These are phyloP conservation scores for Acer negundo DNA, from an alignment of 345 rosid species.

Conservation along the genomic window DNA sequence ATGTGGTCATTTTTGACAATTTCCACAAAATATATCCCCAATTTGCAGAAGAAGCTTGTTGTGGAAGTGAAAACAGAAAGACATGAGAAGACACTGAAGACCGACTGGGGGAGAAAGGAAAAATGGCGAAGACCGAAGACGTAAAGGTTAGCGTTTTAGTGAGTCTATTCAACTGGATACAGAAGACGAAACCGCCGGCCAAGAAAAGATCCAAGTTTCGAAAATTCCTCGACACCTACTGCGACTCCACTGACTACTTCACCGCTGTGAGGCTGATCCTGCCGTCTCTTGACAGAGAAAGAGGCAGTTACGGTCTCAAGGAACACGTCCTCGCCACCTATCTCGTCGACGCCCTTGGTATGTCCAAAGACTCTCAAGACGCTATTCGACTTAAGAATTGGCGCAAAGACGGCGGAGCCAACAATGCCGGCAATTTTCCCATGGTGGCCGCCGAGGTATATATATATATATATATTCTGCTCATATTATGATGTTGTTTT, in stretches of 20 bases:
- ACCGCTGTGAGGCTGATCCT: constrained; percentile 74
- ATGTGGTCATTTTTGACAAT: too few relatives aligned
- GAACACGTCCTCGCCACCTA: constrained; percentile 87
- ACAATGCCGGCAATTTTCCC: constrained; percentile 81
- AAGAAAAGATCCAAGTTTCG: constrained; percentile 90
- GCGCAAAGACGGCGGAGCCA: constrained; percentile 90
- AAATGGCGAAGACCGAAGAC: constrained; percentile 47
- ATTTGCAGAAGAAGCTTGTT: too few relatives aligned
- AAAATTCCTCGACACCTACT: constrained; percentile 82
- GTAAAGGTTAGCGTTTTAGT: constrained; percentile 67
- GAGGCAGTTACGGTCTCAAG: constrained; percentile 89
- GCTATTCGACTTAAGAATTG: constrained; percentile 89
- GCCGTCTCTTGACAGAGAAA: constrained; percentile 82
- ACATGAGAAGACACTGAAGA: too few relatives aligned
- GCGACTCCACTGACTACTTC: constrained; percentile 72
- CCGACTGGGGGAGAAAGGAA: neutral
- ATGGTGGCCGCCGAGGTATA: constrained; percentile 77
- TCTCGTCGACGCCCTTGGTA: constrained; percentile 85
- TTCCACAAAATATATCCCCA: too few relatives aligned
- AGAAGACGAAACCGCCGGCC: constrained; percentile 62
- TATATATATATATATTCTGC: neutral
- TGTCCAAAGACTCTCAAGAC: constrained; percentile 86
- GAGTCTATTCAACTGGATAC: constrained; percentile 90
- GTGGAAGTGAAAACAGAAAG: too few relatives aligned
- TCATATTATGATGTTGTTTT: too few relatives aligned